phyloP scores from a whole-genome alignment of 345 rosid genomes.

The Erysimum cheiranthoides region DNA sequence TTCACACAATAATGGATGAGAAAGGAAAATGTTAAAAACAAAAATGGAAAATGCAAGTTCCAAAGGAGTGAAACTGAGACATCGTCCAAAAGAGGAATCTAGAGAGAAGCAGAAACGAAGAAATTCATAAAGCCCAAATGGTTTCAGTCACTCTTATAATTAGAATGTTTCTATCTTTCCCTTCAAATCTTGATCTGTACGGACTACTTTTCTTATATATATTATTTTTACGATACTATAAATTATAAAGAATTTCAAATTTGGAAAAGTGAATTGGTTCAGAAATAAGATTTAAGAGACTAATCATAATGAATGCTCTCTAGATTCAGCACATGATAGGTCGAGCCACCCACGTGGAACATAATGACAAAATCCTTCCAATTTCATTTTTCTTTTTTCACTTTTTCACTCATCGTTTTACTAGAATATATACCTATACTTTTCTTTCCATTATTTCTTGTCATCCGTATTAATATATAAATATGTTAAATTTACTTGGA shows the following conservation, averaged over 20 bases:
- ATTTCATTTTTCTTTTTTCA: neutral
- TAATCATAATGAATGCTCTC: conserved; percentile 38
- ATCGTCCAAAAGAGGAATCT: conserved; percentile 37
- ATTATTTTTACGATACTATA: neutral
- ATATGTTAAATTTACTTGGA: conserved; percentile 5
- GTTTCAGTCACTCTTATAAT: conserved; percentile 28
- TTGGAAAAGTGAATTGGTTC: neutral
- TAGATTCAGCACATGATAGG: conserved; percentile 47
- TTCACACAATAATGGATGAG: neutral
- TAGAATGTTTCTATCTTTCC: conserved; percentile 24
- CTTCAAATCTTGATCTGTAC: conserved; percentile 20
- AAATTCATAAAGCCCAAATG: conserved; percentile 31
- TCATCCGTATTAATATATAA: neutral
- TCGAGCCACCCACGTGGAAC: conserved; percentile 49
- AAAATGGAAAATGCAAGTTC: conserved; percentile 30
- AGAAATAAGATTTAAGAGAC: conserved; percentile 15
- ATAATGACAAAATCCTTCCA: conserved; percentile 38
- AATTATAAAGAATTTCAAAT: neutral
- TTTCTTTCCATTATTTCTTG: neutral
- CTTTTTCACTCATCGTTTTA: conserved; percentile 2
- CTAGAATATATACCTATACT: neutral
- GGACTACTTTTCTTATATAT: neutral
- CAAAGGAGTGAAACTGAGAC: conserved; percentile 37
- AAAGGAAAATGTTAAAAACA: neutral
- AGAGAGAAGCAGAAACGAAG: conserved; percentile 20